Evolutionary conservation across 768 basidiomycete species (phyloP).

Genomic region (Boletus sensibilis): DNA sequence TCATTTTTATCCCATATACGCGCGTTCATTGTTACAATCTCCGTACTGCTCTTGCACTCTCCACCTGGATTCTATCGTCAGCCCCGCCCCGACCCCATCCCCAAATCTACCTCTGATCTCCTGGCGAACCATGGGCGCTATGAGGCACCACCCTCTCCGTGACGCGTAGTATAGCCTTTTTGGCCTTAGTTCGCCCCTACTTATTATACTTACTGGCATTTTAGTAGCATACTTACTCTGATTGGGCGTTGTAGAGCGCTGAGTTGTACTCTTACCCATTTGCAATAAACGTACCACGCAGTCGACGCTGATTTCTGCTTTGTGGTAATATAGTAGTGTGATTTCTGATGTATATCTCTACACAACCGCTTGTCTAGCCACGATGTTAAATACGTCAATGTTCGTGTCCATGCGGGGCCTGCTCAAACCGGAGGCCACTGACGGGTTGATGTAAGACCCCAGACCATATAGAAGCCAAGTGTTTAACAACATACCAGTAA

Average conservation of each 20-base stretch:
- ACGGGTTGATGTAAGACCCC: slow-evolving; percentile 4
- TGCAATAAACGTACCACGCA: slow-evolving; percentile 26
- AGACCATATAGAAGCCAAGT: background rate
- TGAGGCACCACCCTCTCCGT: background rate
- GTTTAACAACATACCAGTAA: slow-evolving; percentile 44
- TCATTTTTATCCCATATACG: slow-evolving; percentile 28
- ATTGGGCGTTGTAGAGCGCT: slow-evolving; percentile 32
- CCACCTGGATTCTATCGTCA: slow-evolving; percentile 27
- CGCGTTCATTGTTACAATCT: slow-evolving; percentile 32
- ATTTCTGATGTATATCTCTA: slow-evolving; percentile 15
- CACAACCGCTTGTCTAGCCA: background rate
- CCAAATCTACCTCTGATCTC: slow-evolving; percentile 17
- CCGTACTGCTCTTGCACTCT: slow-evolving; percentile 23
- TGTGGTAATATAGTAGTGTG: slow-evolving; percentile 9
- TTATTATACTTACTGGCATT: slow-evolving; percentile 33
- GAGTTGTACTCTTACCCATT: slow-evolving; percentile 32
- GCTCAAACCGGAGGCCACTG: slow-evolving; percentile 90
- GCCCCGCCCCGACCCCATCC: slow-evolving; percentile 15
- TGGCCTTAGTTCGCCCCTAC: slow-evolving; percentile 21
- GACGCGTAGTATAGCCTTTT: slow-evolving; percentile 20
- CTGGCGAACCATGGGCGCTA: slow-evolving; percentile 11
- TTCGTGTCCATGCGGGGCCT: slow-evolving; percentile 65
- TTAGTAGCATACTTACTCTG: slow-evolving; percentile 33
- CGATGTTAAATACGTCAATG: slow-evolving; percentile 23
- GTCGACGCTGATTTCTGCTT: slow-evolving; percentile 9